Conservation (phyloP, 345 rosid species). For the Sisymbrium altissimum region DNA sequence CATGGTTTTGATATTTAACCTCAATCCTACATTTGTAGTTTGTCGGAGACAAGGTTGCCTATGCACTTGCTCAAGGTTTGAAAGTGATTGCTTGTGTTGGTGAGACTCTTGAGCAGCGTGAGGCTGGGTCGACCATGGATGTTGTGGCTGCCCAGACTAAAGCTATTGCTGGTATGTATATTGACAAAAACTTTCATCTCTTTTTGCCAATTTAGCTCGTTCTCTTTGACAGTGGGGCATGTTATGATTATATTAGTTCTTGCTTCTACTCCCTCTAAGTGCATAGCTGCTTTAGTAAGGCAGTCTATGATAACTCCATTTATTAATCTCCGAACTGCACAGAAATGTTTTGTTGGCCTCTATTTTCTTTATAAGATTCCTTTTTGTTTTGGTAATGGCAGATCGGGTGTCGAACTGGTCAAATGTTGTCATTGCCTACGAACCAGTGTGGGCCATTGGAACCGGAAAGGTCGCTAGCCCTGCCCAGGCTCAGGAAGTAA, state of each 20-base stretch:
- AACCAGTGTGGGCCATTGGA: slow-evolving; percentile 96
- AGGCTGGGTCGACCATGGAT: slow-evolving; percentile 74
- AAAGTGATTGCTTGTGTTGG: slow-evolving; percentile 95
- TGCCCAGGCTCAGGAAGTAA: slow-evolving; percentile 93
- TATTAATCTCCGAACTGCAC: background rate
- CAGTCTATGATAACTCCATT: background rate
- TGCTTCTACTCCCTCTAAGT: background rate
- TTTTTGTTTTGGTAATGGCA: slow-evolving; percentile 31
- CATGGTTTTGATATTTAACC: background rate
- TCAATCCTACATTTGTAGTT: slow-evolving; percentile 45
- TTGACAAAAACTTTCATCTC: background rate
- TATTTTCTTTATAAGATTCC: background rate
- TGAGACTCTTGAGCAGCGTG: slow-evolving; percentile 89
- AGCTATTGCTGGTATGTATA: slow-evolving; percentile 72
- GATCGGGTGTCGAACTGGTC: slow-evolving; percentile 60
- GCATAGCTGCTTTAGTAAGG: background rate
- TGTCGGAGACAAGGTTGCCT: slow-evolving; percentile 86
- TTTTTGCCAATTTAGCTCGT: background rate
- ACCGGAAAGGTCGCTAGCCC: slow-evolving; percentile 92
- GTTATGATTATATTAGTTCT: background rate
- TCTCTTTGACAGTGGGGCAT: background rate
- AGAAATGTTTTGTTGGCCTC: background rate
- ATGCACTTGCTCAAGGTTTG: slow-evolving; percentile 88
- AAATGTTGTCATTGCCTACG: slow-evolving; percentile 79
- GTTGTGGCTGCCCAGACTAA: slow-evolving; percentile 93